Base-by-base conservation (phyloP, 75 land plant genomes). In the Gnetum montanum region DNA sequence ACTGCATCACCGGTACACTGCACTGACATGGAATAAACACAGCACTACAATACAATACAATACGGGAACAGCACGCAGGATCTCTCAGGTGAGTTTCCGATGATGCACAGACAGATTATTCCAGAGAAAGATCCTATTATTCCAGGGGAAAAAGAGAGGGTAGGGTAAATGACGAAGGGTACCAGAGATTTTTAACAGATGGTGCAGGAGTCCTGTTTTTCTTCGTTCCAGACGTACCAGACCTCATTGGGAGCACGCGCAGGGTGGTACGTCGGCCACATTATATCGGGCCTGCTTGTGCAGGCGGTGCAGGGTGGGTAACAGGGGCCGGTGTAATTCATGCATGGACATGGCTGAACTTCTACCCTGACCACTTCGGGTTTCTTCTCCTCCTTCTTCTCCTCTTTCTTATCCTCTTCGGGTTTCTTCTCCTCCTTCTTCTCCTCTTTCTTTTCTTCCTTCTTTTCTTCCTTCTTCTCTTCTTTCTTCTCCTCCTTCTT, bases 201-300 rank as follows among this genome's bases (percentile, higher is more conserved):
- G 3, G 25, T 52, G 24, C 37, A 52, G 55, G 13, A 19, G 11
- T 3, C 29, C 24, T 52, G 55, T 15, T 52, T 33, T 15, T 52
- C 55, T 30, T 52, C 55, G 2, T 52, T 20, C 55, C 55, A 52
- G 1, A 52, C 55, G 12, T 52, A 31, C 35, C 24, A 33, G 1
- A 52, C 36, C 16, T 52, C 25, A 20, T 33, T 10, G 11, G 53
- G 53, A 29, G 4, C 16, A 31, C 15, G 0, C 20, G 0, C 0
- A 4, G 54, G 54, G 18, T n/a, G 54, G 23, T 19, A 52, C 20
- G 35, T 18, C 16, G 54, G 25, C 54, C 54, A 52, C 34, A 8
- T 30, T 0, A 52, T 20, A 16, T 19, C 54, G 2, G 35, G n/a
- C 33, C 34, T 33, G 35, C 23, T 52, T 52, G 54, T 16, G 33